phyloP scores from a whole-genome alignment of 306 rosid genomes.

The Geum urbanum region DNA sequence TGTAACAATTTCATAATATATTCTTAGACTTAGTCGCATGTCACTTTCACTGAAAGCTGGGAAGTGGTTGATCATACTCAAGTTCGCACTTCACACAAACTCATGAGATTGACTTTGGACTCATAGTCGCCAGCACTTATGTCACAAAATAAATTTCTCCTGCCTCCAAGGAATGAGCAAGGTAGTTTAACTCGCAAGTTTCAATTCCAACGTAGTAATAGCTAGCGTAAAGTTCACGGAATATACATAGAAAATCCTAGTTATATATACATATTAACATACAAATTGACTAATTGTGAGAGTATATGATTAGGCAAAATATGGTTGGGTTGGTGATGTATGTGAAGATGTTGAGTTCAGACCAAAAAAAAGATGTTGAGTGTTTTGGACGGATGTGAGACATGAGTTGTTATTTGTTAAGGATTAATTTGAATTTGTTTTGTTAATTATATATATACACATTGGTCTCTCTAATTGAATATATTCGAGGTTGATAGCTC shows the following conservation, averaged over 20 bases:
- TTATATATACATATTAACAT: not conserved
- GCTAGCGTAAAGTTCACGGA: not conserved
- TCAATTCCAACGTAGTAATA: not conserved
- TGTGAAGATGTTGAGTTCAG: slow-evolving; percentile 19
- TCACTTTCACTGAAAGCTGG: slow-evolving; percentile 8
- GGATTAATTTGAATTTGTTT: not conserved
- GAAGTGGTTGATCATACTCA: not conserved
- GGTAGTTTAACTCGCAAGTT: slow-evolving; percentile 16
- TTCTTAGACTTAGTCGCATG: not conserved
- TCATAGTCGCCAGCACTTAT: slow-evolving; percentile 14
- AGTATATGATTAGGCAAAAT: not conserved
- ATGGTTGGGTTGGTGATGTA: slow-evolving; percentile 1
- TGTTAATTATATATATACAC: too few species aligned
- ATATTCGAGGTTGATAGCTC: slow-evolving; percentile 17
- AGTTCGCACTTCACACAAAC: not conserved
- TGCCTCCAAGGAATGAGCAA: not conserved
- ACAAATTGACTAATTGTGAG: not conserved
- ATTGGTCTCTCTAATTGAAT: not conserved
- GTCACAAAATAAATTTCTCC: slow-evolving; percentile 9
- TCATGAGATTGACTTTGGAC: slow-evolving; percentile 8
- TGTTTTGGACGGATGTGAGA: slow-evolving; percentile 10
- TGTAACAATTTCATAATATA: not conserved
- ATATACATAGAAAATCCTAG: not conserved
- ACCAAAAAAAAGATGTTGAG: slow-evolving; percentile 20
- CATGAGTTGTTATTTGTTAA: slow-evolving; percentile 4